These are phyloP conservation scores for Teunomyces cretensis DNA, from an alignment of 805 yeast species.

Conservation along the genomic window DNA sequence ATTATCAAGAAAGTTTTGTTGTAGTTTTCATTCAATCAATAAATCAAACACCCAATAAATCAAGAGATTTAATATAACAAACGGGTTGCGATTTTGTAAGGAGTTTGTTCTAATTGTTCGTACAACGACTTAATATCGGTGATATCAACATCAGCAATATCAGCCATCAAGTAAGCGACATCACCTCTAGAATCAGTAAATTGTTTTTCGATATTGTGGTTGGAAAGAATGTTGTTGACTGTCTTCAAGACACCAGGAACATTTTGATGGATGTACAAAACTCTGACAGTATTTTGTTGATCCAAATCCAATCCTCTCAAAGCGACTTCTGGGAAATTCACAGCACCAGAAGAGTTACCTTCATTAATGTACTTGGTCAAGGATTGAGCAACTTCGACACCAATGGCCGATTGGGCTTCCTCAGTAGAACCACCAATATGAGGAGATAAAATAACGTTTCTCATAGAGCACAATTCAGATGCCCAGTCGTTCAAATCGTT, in stretches of 20 bases:
- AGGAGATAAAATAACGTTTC: slow-evolving; percentile 91
- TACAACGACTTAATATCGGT: slow-evolving; percentile 83
- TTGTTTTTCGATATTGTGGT: slow-evolving; percentile 96
- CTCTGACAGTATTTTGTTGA: slow-evolving; percentile 87
- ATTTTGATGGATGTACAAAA: slow-evolving; percentile 92
- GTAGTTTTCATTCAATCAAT: not conserved
- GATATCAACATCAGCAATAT: slow-evolving; percentile 79
- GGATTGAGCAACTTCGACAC: slow-evolving; percentile 88
- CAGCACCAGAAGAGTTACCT: slow-evolving; percentile 93
- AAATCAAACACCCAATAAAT: not conserved
- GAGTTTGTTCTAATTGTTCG: slow-evolving; percentile 83
- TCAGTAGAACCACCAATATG: slow-evolving; percentile 99
- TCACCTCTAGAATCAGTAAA: slow-evolving; percentile 96
- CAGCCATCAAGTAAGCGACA: slow-evolving; percentile 97
- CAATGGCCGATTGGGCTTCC: slow-evolving; percentile 97
- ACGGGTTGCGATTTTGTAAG: slow-evolving; percentile 88
- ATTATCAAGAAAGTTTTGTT: not conserved
- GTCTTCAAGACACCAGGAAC: slow-evolving; percentile 98
- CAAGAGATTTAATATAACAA: slow-evolving; percentile 62
- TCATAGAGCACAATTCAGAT: slow-evolving; percentile 73
- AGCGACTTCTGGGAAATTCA: slow-evolving; percentile 97
- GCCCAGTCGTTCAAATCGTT: slow-evolving; percentile 79
- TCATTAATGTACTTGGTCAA: slow-evolving; percentile 91
- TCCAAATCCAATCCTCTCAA: slow-evolving; percentile 85
- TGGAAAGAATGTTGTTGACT: slow-evolving; percentile 91